These are phyloP conservation scores for Usnea hakonensis DNA, from an alignment of 495 filamentous ascomycete genomes.

Conservation along the genomic window DNA sequence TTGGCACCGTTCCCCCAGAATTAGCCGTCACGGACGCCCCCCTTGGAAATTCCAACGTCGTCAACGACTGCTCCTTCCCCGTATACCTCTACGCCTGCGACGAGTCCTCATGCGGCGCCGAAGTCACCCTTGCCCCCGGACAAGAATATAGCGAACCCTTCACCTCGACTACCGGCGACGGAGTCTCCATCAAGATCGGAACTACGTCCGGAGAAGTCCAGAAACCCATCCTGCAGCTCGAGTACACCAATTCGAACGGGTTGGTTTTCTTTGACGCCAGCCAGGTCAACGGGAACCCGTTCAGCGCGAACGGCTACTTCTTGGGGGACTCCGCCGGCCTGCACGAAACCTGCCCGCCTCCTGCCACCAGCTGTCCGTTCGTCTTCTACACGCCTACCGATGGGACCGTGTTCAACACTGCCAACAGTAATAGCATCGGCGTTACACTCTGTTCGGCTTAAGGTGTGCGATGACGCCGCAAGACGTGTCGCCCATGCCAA, in stretches of 20 bases:
- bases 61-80: background rate
- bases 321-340: background rate
- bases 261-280: background rate
- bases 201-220: conserved; percentile 1
- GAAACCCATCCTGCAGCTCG: background rate
- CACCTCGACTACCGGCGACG: background rate
- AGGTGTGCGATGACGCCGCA: background rate
- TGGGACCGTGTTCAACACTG: background rate
- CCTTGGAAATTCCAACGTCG: background rate
- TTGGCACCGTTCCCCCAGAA: background rate
- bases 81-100: conserved; percentile 7
- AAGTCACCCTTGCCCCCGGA: background rate
- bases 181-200: conserved; percentile 1
- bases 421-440: background rate
- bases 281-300: background rate
- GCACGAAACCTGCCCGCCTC: background rate
- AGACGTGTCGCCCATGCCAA: background rate
- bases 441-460: background rate
- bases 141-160: background rate
- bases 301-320: background rate
- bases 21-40: background rate
- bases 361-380: background rate
- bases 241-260: background rate
- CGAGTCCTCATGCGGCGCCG: background rate
- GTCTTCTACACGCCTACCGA: background rate